These are phyloP conservation scores for Ostreobium quekettii DNA, from an alignment of 139 green algal genomes.

Conservation along the genomic window DNA sequence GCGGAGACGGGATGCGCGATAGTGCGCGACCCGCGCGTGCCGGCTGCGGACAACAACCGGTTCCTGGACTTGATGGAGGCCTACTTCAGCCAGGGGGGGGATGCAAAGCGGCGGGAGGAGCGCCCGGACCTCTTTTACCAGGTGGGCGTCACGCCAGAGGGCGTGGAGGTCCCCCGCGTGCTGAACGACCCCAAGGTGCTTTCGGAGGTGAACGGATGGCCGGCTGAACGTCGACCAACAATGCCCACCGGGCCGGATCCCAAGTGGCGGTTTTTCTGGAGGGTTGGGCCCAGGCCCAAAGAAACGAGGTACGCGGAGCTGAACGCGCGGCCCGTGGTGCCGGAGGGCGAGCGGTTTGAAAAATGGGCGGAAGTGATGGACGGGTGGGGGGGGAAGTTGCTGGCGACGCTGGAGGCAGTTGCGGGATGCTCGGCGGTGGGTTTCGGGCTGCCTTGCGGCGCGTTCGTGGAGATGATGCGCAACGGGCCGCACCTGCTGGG, in stretches of 20 bases:
- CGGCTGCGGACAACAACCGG: conserved; percentile 38
- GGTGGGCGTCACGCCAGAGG: conserved; percentile 64
- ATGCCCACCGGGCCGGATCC: conserved; percentile 42
- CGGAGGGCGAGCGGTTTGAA: conserved; percentile 51
- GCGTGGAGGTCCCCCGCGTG: conserved; percentile 53
- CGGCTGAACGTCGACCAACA: conserved; percentile 20
- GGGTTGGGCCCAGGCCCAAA: conserved; percentile 50
- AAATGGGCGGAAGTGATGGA: conserved; percentile 74
- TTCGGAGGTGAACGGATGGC: conserved; percentile 6
- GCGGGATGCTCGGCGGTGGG: conserved; percentile 48
- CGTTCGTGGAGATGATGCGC: conserved; percentile 63
- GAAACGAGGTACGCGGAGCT: conserved; percentile 65
- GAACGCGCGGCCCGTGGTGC: conserved; percentile 69
- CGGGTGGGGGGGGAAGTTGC: conserved; percentile 66
- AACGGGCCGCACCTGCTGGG: conserved; percentile 81
- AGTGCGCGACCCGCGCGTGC: conserved; percentile 59
- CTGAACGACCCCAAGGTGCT: conserved; percentile 23
- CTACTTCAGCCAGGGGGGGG: conserved; percentile 57
- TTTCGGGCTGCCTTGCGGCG: conserved; percentile 50
- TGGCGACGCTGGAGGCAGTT: conserved; percentile 36
- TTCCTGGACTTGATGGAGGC: conserved; percentile 74
- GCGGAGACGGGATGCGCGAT: conserved; percentile 11
- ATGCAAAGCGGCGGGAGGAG: conserved; percentile 48
- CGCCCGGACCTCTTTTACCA: conserved; percentile 59
- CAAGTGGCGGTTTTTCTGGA: conserved; percentile 91